These are phyloP conservation scores for Pueraria montana DNA, from an alignment of 306 rosid species.

Conservation along the genomic window DNA sequence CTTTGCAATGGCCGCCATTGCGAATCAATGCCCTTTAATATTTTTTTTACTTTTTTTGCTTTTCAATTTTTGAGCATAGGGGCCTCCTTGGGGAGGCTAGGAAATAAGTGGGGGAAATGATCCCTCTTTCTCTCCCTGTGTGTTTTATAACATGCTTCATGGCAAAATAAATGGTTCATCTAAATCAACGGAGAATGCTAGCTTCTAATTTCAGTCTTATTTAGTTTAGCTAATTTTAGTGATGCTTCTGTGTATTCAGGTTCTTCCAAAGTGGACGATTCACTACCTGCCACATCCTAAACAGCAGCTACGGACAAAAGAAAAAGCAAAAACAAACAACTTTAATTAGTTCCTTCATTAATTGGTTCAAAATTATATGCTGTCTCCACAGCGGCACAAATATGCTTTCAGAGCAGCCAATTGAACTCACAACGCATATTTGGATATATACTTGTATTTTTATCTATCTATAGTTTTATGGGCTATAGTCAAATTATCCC, in stretches of 20 bases:
- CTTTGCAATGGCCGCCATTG: constrained; percentile 69
- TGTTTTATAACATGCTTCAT: constrained; percentile 40
- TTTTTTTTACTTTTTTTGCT: neutral
- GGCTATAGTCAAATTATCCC: no score
- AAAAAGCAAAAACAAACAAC: neutral
- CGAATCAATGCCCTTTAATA: neutral
- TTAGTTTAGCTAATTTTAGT: constrained; percentile 42
- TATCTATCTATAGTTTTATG: no score
- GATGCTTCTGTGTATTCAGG: neutral
- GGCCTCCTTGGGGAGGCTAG: constrained; percentile 52
- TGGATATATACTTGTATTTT: neutral
- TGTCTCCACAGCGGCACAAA: neutral
- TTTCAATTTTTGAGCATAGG: neutral
- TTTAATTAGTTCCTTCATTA: neutral
- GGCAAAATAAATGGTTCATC: constrained; percentile 39
- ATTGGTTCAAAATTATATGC: neutral
- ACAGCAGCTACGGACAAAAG: neutral
- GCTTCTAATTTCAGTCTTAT: constrained; percentile 9
- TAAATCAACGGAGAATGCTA: constrained; percentile 44
- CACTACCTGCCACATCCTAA: constrained; percentile 35
- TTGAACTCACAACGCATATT: constrained; percentile 1
- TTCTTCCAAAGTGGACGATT: constrained; percentile 15
- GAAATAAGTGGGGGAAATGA: constrained; percentile 21
- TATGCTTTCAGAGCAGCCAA: constrained; percentile 6
- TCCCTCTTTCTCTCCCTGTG: constrained; percentile 31